phyloP scores from a whole-genome alignment of 139 green algal genomes.

The Chlorella sp. region DNA sequence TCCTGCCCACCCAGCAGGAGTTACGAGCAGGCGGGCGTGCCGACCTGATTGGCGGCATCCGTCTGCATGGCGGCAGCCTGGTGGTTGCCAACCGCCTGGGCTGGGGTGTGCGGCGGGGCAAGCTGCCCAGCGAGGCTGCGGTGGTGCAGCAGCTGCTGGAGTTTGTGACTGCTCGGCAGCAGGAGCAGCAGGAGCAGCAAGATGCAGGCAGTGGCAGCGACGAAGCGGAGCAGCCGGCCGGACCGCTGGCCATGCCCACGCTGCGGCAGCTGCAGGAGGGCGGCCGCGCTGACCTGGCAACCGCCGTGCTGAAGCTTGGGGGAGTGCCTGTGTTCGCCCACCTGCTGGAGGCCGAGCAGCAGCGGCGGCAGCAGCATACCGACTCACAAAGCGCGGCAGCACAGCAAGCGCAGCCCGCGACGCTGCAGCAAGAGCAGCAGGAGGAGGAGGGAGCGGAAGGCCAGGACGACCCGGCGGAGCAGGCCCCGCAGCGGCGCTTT shows the following conservation, averaged over 20 bases:
- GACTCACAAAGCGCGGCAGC: neutral
- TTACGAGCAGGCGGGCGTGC: slow-evolving; percentile 30
- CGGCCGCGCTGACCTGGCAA: slow-evolving; percentile 17
- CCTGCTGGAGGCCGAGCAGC: slow-evolving; percentile 21
- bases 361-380: neutral
- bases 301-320: slow-evolving; percentile 22
- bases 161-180: neutral
- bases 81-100: slow-evolving; percentile 45
- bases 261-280: slow-evolving; percentile 17
- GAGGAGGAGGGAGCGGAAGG: neutral
- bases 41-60: slow-evolving; percentile 50
- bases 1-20: slow-evolving; percentile 48
- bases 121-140: slow-evolving; percentile 12
- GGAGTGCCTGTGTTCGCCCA: slow-evolving; percentile 1
- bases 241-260: slow-evolving; percentile 26
- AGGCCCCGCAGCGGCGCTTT: neutral
- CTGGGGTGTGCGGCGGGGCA: slow-evolving; percentile 9
- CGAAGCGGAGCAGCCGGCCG: neutral
- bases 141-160: slow-evolving; percentile 26
- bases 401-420: no score
- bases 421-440: neutral
- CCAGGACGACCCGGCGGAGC: neutral
- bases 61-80: slow-evolving; percentile 40
- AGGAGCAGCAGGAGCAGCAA: neutral
- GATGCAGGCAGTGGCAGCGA: neutral